Evolutionary conservation across 2,329 filamentous ascomycete genomes (phyloP).

Genomic region (Emericellopsis cladophorae): DNA sequence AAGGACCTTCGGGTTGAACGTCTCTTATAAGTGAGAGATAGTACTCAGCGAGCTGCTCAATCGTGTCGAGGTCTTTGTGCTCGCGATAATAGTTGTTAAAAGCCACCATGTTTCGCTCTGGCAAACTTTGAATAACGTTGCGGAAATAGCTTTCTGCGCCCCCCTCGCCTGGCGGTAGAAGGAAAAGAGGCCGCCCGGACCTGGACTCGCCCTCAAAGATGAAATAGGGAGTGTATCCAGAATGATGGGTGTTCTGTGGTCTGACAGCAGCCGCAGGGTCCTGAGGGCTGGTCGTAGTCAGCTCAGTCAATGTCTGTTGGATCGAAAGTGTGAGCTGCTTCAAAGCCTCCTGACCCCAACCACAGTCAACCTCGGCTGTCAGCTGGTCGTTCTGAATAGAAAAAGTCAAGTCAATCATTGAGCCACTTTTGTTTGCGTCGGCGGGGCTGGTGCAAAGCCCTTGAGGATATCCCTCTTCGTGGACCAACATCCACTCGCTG

Average conservation of each 20-base stretch:
- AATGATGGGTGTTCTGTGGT: not conserved
- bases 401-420: not conserved
- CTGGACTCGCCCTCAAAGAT: not conserved
- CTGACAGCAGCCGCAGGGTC: not conserved
- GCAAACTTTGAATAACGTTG: not conserved
- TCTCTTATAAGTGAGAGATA: not conserved
- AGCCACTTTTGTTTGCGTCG: not conserved
- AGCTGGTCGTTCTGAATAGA: not conserved
- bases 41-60: not conserved
- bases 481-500: not conserved
- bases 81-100: constrained; percentile 2
- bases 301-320: not conserved
- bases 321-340: not conserved
- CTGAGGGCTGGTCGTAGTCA: not conserved
- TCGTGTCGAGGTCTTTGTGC: not conserved
- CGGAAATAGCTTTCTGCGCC: constrained; percentile 3
- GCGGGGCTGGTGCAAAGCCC: not conserved
- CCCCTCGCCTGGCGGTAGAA: constrained; percentile 2
- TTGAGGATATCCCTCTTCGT: not conserved
- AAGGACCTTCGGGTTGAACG: constrained; percentile 1
- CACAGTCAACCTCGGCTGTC: not conserved
- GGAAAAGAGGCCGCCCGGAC: not conserved
- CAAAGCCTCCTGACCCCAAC: too few relatives aligned
- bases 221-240: not conserved
- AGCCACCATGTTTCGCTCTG: not conserved